Conservation (phyloP, 345 rosid genomes). For the Toxicodendron radicans region DNA sequence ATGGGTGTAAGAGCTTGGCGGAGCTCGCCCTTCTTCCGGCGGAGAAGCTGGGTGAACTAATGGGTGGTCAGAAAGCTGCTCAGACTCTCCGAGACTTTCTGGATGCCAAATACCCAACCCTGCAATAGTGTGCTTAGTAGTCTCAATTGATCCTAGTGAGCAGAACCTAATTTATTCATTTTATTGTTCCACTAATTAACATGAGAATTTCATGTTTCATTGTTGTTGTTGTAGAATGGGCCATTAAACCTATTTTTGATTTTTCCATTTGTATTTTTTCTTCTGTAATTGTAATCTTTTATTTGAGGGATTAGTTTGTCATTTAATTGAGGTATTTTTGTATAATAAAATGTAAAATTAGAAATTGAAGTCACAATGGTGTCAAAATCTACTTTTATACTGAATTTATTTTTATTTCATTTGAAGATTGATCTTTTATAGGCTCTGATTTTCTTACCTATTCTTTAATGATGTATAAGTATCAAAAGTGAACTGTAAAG, state of each 20-base stretch:
- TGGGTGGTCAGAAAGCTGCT: slow-evolving; percentile 92
- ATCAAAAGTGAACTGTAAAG: not conserved
- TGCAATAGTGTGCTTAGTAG: slow-evolving; percentile 35
- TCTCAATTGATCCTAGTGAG: not conserved
- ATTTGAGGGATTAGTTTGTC: not conserved
- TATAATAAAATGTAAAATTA: not conserved
- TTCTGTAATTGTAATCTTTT: slow-evolving; percentile 2
- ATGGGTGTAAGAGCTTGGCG: slow-evolving; percentile 81
- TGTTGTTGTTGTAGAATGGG: slow-evolving; percentile 1
- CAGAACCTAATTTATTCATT: slow-evolving; percentile 6
- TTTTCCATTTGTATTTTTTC: not conserved
- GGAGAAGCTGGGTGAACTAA: slow-evolving; percentile 65
- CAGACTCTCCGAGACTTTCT: slow-evolving; percentile 80
- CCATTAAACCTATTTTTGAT: not conserved
- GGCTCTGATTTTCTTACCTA: too few relatives aligned
- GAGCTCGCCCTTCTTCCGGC: slow-evolving; percentile 73
- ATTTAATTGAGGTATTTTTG: not conserved
- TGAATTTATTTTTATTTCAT: too few relatives aligned
- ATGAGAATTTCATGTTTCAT: not conserved
- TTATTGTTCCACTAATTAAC: not conserved
- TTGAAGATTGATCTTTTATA: too few relatives aligned
- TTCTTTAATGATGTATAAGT: too few relatives aligned
- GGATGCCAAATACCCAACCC: slow-evolving; percentile 90
- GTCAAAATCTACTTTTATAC: not conserved
- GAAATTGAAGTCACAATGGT: not conserved